Percentiles rank a stretch among this genome's conserved stretches.
Conservation (phyloP, 495 filamentous ascomycete species). For the Copromyces sp. region DNA sequence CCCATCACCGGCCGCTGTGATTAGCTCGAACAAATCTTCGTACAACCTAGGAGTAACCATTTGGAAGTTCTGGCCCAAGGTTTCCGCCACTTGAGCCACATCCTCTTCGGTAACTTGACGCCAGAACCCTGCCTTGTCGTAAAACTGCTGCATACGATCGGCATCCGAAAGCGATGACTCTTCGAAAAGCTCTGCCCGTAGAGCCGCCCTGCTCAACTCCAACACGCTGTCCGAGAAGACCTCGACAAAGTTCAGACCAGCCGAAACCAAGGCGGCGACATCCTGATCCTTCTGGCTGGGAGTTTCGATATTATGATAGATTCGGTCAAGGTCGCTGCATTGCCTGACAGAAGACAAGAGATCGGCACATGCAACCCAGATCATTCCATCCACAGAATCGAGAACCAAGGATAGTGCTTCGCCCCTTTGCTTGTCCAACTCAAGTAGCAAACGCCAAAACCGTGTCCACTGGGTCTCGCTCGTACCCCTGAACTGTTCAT, state of each 20-base stretch:
- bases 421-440: slow-evolving; percentile 75
- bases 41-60: slow-evolving; percentile 45
- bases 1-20: slow-evolving; percentile 29
- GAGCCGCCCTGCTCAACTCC: slow-evolving; percentile 46
- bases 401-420: slow-evolving; percentile 67
- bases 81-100: slow-evolving; percentile 41
- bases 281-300: slow-evolving; percentile 25
- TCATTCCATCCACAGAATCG: slow-evolving; percentile 58
- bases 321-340: slow-evolving; percentile 65
- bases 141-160: slow-evolving; percentile 60
- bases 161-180: slow-evolving; percentile 53
- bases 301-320: slow-evolving; percentile 46
- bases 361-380: slow-evolving; percentile 76
- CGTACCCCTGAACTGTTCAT: slow-evolving; percentile 55
- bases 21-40: slow-evolving; percentile 32
- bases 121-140: slow-evolving; percentile 59
- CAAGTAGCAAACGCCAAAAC: slow-evolving; percentile 73
- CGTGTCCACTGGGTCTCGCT: slow-evolving; percentile 80
- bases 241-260: slow-evolving; percentile 50
- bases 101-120: slow-evolving; percentile 67
- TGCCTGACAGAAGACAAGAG: slow-evolving; percentile 65
- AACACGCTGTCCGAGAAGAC: slow-evolving; percentile 52
- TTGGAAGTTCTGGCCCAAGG: slow-evolving; percentile 46
- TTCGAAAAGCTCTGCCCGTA: slow-evolving; percentile 60
- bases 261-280: slow-evolving; percentile 41